Percentiles rank a stretch among this genome's conserved stretches.
Conservation (phyloP, 495 filamentous ascomycete genomes). For the Aspergillus nanangensis region DNA sequence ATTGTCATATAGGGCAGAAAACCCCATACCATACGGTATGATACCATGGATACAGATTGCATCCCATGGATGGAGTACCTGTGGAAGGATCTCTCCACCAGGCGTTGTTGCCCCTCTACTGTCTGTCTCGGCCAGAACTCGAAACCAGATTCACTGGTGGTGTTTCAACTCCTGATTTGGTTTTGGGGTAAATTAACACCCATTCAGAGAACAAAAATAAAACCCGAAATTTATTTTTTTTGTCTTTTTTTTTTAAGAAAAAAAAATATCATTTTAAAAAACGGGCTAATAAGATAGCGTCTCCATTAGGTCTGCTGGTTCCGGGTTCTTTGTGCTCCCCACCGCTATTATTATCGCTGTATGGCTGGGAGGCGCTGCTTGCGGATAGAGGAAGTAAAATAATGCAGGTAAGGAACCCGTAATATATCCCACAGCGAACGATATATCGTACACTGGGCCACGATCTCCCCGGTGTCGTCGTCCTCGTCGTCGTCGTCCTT, state of each 20-base stretch:
- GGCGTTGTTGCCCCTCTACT: slow-evolving; percentile 1
- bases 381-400: background rate
- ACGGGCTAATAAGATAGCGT: too few relatives aligned
- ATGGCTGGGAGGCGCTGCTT: background rate
- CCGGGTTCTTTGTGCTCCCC: background rate
- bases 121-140: slow-evolving; percentile 10
- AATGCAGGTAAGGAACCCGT: background rate
- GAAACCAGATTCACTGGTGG: slow-evolving; percentile 14
- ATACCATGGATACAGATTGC: background rate
- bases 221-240: too few relatives aligned
- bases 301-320: background rate
- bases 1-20: too few relatives aligned
- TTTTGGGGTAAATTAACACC: slow-evolving; percentile 2
- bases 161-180: slow-evolving; percentile 10
- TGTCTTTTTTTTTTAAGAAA: slow-evolving; percentile 1
- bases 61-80: slow-evolving; percentile 1
- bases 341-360: background rate
- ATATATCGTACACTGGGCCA: slow-evolving; percentile 4
- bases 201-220: background rate
- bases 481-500: background rate
- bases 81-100: background rate
- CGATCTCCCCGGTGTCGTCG: slow-evolving; percentile 3
- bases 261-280: too few relatives aligned
- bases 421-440: slow-evolving; percentile 7
- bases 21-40: background rate